These are phyloP conservation scores for Boehmeria nivea DNA, from an alignment of 306 rosid species.

Conservation along the genomic window DNA sequence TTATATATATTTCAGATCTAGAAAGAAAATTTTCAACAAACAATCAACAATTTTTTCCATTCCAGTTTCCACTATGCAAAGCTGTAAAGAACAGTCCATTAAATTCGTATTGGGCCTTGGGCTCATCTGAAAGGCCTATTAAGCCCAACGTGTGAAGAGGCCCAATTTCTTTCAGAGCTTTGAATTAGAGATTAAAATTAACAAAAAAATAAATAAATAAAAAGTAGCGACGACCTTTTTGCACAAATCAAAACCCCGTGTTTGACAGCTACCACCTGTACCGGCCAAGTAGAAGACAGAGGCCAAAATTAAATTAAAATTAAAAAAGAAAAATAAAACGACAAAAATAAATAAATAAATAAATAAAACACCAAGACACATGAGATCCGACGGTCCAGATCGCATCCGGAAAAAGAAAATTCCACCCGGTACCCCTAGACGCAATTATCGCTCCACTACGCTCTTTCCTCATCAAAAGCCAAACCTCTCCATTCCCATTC, in stretches of 20 bases:
- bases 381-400: constrained; percentile 51
- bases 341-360: background rate
- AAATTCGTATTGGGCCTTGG: too few species aligned
- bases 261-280: constrained; percentile 18
- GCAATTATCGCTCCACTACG: constrained; percentile 56
- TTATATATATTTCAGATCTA: too few species aligned
- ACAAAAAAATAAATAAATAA: constrained; percentile 4
- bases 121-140: too few species aligned
- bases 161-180: too few species aligned
- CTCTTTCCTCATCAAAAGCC: constrained; percentile 11
- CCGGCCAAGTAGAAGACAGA: background rate
- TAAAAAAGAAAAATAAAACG: background rate
- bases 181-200: too few species aligned
- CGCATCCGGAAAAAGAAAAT: constrained; percentile 4
- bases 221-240: constrained; percentile 18
- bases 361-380: background rate
- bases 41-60: too few species aligned
- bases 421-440: constrained; percentile 29
- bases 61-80: too few species aligned
- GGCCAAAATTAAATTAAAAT: background rate
- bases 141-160: too few species aligned
- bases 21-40: too few species aligned
- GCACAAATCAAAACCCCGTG: constrained; percentile 22
- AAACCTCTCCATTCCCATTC: constrained; percentile 25
- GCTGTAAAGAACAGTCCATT: too few species aligned